These are phyloP conservation scores for Rhinocladiella mackenziei DNA, from an alignment of 2,329 filamentous ascomycete species.

Conservation along the genomic window DNA sequence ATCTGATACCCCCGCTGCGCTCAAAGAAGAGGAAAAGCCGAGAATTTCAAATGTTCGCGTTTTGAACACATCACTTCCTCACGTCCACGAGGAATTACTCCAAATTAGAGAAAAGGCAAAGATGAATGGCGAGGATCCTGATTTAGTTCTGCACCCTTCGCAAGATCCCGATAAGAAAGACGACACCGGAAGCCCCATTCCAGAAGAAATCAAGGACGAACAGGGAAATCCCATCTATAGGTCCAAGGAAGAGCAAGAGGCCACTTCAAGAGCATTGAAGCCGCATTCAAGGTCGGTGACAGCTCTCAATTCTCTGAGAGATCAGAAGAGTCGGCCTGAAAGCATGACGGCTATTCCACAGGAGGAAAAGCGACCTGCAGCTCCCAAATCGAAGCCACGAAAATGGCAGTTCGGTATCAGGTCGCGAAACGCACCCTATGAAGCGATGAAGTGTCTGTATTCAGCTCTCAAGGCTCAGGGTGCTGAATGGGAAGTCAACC, in stretches of 20 bases:
- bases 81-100: constrained; percentile 88
- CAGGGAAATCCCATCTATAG: constrained; percentile 29
- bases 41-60: constrained; percentile 85
- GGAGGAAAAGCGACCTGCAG: constrained; percentile 44
- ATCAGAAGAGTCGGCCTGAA: constrained; percentile 52
- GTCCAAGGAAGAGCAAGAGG: constrained; percentile 69
- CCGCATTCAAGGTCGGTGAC: constrained; percentile 73
- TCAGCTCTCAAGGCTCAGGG: constrained; percentile 83
- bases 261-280: constrained; percentile 74
- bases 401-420: constrained; percentile 98
- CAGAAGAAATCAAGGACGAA: constrained; percentile 29
- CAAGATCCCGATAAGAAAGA: constrained; percentile 19
- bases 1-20: constrained; percentile 25
- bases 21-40: constrained; percentile 42
- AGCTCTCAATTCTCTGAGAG: constrained; percentile 59
- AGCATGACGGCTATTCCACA: constrained; percentile 47
- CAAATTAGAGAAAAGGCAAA: constrained; percentile 53
- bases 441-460: constrained; percentile 93
- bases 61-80: constrained; percentile 82
- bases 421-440: constrained; percentile 86
- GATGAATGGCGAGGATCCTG: constrained; percentile 39
- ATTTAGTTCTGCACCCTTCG: constrained; percentile 25
- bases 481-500: constrained; percentile 68
- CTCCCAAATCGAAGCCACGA: constrained; percentile 61
- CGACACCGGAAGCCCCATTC: constrained; percentile 26